Conservation (phyloP, 2,329 filamentous ascomycete species). For the Colletotrichum lini region DNA sequence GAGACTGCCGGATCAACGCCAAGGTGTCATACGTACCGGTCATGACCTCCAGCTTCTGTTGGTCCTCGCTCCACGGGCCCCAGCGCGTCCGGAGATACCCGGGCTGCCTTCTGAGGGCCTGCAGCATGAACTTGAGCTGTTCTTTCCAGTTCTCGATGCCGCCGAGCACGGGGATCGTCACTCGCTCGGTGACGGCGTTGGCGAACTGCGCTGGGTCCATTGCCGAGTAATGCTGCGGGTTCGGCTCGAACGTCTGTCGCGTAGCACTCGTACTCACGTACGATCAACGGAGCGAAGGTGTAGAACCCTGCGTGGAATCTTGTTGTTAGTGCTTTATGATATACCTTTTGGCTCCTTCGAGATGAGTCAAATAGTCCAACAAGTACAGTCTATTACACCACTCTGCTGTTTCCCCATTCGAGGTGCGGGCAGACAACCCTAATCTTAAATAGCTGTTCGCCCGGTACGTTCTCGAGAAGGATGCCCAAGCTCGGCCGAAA, state of each 20-base stretch:
- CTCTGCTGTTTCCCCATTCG: not conserved
- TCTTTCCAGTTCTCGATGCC: slow-evolving; percentile 49
- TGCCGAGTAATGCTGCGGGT: not conserved
- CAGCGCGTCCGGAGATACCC: slow-evolving; percentile 49
- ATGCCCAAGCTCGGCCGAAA: not conserved
- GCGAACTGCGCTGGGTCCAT: slow-evolving; percentile 40
- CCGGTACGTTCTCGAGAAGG: not conserved
- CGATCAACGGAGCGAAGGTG: not conserved
- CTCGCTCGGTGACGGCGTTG: slow-evolving; percentile 42
- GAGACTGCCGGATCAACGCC: no score
- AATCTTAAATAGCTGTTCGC: slow-evolving; percentile 36
- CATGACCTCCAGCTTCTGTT: slow-evolving; percentile 47
- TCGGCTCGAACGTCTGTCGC: not conserved
- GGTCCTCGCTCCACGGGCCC: slow-evolving; percentile 48
- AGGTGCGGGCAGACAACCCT: slow-evolving; percentile 21
- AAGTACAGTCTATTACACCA: not conserved
- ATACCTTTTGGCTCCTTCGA: slow-evolving; percentile 12
- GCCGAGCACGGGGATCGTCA: slow-evolving; percentile 46
- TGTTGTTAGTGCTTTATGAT: slow-evolving; percentile 9
- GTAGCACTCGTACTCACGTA: not conserved
- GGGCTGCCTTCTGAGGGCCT: slow-evolving; percentile 47
- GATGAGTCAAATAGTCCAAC: not conserved
- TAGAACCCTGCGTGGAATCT: not conserved
- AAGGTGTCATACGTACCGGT: slow-evolving; percentile 43
- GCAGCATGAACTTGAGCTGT: slow-evolving; percentile 47